These are phyloP conservation scores for Yamadazyma triangularis DNA, from an alignment of 1,139 yeast species.

Conservation along the genomic window DNA sequence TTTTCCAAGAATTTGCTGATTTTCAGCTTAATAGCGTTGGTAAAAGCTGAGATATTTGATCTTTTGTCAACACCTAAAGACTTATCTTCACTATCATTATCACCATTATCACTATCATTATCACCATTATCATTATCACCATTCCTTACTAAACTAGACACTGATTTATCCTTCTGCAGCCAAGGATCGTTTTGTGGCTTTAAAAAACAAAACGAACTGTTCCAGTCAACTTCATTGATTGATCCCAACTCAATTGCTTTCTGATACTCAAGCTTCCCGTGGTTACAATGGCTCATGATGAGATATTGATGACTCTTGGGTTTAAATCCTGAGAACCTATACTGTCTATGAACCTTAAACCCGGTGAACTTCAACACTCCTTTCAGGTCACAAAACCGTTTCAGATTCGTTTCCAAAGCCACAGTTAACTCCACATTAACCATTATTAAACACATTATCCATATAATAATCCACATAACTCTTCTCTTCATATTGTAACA, in stretches of 20 bases:
- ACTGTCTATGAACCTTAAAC: constrained; percentile 51
- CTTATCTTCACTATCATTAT: no score
- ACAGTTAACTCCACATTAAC: no score
- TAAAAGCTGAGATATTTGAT: no score
- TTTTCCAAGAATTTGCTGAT: constrained; percentile 20
- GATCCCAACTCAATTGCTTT: constrained; percentile 30
- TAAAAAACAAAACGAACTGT: constrained; percentile 45
- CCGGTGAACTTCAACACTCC: constrained; percentile 52
- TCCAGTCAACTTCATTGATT: constrained; percentile 49
- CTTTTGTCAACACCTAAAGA: no score
- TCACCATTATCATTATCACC: neutral
- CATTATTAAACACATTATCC: no score
- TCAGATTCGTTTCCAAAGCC: no score
- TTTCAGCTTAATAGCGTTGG: constrained; percentile 12
- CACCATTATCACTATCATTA: neutral
- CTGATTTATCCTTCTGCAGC: constrained; percentile 8
- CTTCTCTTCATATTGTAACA: neutral
- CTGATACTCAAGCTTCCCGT: constrained; percentile 49
- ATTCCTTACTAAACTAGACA: constrained; percentile 5
- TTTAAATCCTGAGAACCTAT: constrained; percentile 35
- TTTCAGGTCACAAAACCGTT: constrained; percentile 5
- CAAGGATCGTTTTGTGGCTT: constrained; percentile 19
- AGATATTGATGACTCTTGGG: constrained; percentile 45
- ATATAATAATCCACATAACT: neutral
- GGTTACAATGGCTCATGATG: constrained; percentile 49